phyloP scores from a whole-genome alignment of 768 basidiomycete genomes.

The Coprinellus micaceus region DNA sequence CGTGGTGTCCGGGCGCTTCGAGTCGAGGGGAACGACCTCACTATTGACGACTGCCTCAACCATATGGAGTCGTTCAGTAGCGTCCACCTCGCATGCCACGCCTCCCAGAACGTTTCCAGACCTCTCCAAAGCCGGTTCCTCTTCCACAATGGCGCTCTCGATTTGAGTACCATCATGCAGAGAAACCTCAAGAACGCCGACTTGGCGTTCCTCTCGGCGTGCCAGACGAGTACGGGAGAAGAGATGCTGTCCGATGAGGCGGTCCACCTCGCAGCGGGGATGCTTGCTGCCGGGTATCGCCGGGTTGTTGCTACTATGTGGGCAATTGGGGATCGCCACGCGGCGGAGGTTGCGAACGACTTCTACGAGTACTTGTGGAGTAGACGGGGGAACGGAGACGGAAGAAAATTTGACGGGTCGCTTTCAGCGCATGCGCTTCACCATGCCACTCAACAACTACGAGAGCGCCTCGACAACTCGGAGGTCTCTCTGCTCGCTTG shows the following conservation, averaged over 20 bases:
- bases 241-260: constrained; percentile 19
- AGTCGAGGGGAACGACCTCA: neutral
- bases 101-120: constrained; percentile 23
- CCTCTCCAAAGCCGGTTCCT: constrained; percentile 20
- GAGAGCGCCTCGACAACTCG: too few relatives aligned
- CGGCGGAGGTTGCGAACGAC: constrained; percentile 8
- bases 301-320: constrained; percentile 38
- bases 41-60: neutral
- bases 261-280: constrained; percentile 36
- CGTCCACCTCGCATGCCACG: constrained; percentile 36
- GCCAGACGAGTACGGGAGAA: constrained; percentile 34
- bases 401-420: too few relatives aligned
- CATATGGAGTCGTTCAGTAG: neutral
- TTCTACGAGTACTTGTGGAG: too few relatives aligned
- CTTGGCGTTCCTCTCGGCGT: constrained; percentile 38
- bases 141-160: constrained; percentile 16
- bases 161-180: constrained; percentile 10
- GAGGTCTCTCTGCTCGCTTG: too few relatives aligned
- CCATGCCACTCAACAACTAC: too few relatives aligned
- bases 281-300: constrained; percentile 27
- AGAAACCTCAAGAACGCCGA: constrained; percentile 10
- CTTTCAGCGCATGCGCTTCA: too few relatives aligned
- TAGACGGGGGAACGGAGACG: too few relatives aligned
- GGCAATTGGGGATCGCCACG: constrained; percentile 23
- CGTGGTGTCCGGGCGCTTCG: neutral